phyloP scores from a whole-genome alignment of 768 basidiomycete genomes.

The Sarcodon sp. region DNA sequence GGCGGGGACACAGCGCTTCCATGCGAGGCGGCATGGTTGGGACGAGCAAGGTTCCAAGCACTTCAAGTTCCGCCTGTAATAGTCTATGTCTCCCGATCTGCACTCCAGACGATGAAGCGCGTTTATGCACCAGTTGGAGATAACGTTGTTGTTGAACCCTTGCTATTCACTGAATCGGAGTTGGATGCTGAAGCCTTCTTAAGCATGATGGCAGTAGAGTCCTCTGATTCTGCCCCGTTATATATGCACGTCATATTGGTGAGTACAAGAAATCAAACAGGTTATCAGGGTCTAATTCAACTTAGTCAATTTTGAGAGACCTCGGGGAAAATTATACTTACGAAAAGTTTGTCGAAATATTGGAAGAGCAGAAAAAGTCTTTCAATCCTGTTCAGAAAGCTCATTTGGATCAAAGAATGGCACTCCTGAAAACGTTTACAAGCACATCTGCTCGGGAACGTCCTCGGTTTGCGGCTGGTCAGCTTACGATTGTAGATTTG shows the following conservation, averaged over 20 bases:
- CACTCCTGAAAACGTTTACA: constrained; percentile 43
- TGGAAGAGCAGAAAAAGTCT: constrained; percentile 26
- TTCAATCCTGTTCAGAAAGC: constrained; percentile 46
- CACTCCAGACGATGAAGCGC: constrained; percentile 40
- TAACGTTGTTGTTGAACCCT: constrained; percentile 36
- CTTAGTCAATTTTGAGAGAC: constrained; percentile 10
- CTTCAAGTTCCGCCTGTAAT: constrained; percentile 8
- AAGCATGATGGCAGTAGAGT: constrained; percentile 63
- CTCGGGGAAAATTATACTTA: constrained; percentile 10
- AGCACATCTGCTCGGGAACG: constrained; percentile 3
- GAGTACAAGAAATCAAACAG: constrained; percentile 8
- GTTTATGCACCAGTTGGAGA: constrained; percentile 40
- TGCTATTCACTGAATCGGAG: constrained; percentile 44
- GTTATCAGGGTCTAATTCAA: not conserved
- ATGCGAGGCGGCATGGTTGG: constrained; percentile 56
- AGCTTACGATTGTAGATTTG: constrained; percentile 55
- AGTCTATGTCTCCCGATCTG: constrained; percentile 37
- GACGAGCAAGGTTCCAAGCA: constrained; percentile 15
- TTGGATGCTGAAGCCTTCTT: constrained; percentile 57
- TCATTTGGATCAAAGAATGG: constrained; percentile 51
- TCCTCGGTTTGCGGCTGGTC: constrained; percentile 38
- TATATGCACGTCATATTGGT: constrained; percentile 63
- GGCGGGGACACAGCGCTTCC: constrained; percentile 45
- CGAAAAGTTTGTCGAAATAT: constrained; percentile 4
- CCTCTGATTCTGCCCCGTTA: constrained; percentile 46